Percentiles rank a stretch among this genome's conserved stretches.
Evolutionary conservation across 129 eudicot species (phyloP).

Genomic region (Deinandra increscens): DNA sequence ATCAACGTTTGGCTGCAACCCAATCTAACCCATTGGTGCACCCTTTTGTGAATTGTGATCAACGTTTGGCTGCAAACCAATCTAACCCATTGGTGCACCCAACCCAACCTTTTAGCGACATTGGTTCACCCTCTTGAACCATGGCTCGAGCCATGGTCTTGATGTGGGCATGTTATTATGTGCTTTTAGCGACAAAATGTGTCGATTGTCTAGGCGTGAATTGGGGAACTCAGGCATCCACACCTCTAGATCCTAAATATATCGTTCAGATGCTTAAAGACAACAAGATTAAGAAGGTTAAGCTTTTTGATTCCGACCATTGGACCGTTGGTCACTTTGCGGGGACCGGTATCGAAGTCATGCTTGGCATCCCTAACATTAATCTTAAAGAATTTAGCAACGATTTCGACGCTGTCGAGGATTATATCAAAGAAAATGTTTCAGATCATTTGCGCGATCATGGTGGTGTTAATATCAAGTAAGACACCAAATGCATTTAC

Average conservation of each 20-base stretch:
- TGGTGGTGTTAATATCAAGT: constrained; percentile 50
- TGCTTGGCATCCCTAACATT: constrained; percentile 49
- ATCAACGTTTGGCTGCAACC: too few species aligned
- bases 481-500: background rate
- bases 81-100: background rate
- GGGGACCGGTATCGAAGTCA: constrained; percentile 45
- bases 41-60: background rate
- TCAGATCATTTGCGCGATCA: constrained; percentile 23
- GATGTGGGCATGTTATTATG: constrained; percentile 29
- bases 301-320: constrained; percentile 51
- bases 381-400: constrained; percentile 27
- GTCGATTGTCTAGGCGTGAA: constrained; percentile 41
- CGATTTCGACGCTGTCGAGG: constrained; percentile 30
- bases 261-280: constrained; percentile 51
- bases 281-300: constrained; percentile 47
- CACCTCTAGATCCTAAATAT: constrained; percentile 34
- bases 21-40: constrained; percentile 1
- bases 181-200: constrained; percentile 9
- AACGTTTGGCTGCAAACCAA: too few species aligned
- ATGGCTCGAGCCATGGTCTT: constrained; percentile 49
- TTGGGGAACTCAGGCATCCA: constrained; percentile 51
- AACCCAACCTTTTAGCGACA: background rate
- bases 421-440: constrained; percentile 48
- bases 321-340: constrained; percentile 43
- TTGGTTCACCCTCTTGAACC: constrained; percentile 24